Conservation (phyloP, 2,329 filamentous ascomycete genomes). For the Shiraia bambusicola region DNA sequence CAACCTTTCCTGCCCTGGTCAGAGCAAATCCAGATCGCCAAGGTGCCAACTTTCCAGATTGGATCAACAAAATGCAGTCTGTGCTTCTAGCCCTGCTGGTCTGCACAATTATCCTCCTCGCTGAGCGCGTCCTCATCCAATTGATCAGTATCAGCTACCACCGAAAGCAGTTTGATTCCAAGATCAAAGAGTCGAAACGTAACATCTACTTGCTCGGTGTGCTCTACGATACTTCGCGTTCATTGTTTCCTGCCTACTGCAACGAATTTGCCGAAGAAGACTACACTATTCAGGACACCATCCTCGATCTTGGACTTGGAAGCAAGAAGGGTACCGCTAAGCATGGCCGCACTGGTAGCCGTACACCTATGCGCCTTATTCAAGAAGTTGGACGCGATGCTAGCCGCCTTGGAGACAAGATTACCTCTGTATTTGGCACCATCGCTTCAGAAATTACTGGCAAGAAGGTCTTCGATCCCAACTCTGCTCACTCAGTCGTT, state of each 20-base stretch:
- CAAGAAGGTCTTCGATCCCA: conserved; percentile 92
- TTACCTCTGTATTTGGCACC: conserved; percentile 90
- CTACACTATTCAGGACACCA: conserved; percentile 78
- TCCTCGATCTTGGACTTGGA: conserved; percentile 61
- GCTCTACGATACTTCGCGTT: conserved; percentile 86
- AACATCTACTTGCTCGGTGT: conserved; percentile 78
- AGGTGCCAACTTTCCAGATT: conserved; percentile 31
- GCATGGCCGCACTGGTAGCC: conserved; percentile 60
- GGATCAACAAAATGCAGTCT: conserved; percentile 61
- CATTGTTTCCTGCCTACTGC: conserved; percentile 90
- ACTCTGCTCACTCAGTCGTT: conserved; percentile 85
- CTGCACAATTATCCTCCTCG: conserved; percentile 69
- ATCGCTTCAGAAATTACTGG: conserved; percentile 93
- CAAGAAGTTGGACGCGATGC: conserved; percentile 64
- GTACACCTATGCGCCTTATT: conserved; percentile 77
- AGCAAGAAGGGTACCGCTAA: conserved; percentile 54
- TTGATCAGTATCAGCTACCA: conserved; percentile 85
- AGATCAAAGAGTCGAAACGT: conserved; percentile 87
- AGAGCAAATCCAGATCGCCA: conserved; percentile 13
- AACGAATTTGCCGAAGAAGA: conserved; percentile 89
- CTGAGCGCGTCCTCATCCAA: conserved; percentile 78
- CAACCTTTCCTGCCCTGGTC: conserved; percentile 56
- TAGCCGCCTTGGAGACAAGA: conserved; percentile 84
- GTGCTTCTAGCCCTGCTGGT: conserved; percentile 68
- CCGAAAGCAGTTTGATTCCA: conserved; percentile 75